Evolutionary conservation across 192 early-diverging fungal genomes (phyloP).

Genomic region (Umbelopsis ramanniana): DNA sequence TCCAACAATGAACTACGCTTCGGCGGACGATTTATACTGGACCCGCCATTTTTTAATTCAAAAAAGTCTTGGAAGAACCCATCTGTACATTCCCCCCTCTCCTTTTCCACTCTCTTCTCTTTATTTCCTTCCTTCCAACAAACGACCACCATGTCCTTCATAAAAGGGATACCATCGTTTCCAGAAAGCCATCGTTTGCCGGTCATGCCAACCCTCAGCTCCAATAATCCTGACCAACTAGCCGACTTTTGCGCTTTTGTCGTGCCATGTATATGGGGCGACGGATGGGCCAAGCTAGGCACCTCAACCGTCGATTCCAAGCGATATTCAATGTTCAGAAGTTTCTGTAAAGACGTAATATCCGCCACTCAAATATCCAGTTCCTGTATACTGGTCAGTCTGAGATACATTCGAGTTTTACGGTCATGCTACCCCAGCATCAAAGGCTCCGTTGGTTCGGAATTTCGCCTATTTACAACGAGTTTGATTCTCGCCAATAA

Average conservation of each 20-base stretch:
- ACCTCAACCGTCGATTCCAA: conserved; percentile 15
- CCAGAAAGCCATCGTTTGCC: conserved; percentile 19
- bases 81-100: background rate
- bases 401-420: conserved; percentile 65
- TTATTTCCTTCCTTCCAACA: background rate
- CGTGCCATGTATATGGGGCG: conserved; percentile 44
- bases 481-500: conserved; percentile 84
- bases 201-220: conserved; percentile 1
- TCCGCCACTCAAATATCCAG: conserved; percentile 57
- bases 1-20: conserved; percentile 20
- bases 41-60: conserved; percentile 17
- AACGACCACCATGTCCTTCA: conserved; percentile 9
- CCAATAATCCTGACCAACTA: conserved; percentile 29
- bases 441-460: conserved; percentile 67
- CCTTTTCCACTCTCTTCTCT: background rate
- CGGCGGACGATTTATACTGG: conserved; percentile 11
- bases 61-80: background rate
- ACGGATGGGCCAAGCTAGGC: conserved; percentile 2
- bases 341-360: conserved; percentile 54
- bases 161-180: conserved; percentile 19
- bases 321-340: conserved; percentile 32
- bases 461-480: conserved; percentile 80
- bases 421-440: conserved; percentile 57
- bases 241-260: conserved; percentile 41
- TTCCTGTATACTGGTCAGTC: conserved; percentile 56